phyloP scores from a whole-genome alignment of 306 rosid species.

The Astragalus membranaceus region DNA sequence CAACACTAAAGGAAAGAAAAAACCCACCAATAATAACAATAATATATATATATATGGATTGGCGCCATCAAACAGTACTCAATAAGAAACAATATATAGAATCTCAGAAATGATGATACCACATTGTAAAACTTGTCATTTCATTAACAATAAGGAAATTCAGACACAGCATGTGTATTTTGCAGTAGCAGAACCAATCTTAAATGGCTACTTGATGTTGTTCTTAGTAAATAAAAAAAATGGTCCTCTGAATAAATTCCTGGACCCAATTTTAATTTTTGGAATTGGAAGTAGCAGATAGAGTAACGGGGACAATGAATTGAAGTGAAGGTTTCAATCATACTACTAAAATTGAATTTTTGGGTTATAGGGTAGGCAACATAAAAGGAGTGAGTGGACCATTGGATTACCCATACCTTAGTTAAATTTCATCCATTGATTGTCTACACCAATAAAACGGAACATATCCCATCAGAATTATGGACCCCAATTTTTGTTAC shows the following conservation, averaged over 20 bases:
- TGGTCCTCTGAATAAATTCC: background rate
- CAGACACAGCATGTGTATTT: slow-evolving; percentile 35
- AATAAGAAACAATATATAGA: background rate
- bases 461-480: slow-evolving; percentile 14
- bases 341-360: background rate
- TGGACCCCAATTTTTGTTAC: slow-evolving; percentile 32
- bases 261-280: background rate
- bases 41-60: background rate
- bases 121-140: slow-evolving; percentile 24
- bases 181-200: slow-evolving; percentile 5
- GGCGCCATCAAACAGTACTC: slow-evolving; percentile 18
- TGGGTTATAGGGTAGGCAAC: background rate
- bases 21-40: slow-evolving; percentile 23
- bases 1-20: slow-evolving; percentile 21
- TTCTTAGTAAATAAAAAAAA: background rate
- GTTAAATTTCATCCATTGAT: slow-evolving; percentile 20
- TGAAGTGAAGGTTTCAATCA: background rate
- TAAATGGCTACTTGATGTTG: slow-evolving; percentile 1
- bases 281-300: background rate
- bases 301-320: background rate
- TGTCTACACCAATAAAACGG: slow-evolving; percentile 28
- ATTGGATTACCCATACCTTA: background rate
- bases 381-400: slow-evolving; percentile 12
- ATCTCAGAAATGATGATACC: background rate
- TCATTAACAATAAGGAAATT: slow-evolving; percentile 11